Conservation (phyloP, 78 protist genomes). For the Dictyostelium citrinum region DNA sequence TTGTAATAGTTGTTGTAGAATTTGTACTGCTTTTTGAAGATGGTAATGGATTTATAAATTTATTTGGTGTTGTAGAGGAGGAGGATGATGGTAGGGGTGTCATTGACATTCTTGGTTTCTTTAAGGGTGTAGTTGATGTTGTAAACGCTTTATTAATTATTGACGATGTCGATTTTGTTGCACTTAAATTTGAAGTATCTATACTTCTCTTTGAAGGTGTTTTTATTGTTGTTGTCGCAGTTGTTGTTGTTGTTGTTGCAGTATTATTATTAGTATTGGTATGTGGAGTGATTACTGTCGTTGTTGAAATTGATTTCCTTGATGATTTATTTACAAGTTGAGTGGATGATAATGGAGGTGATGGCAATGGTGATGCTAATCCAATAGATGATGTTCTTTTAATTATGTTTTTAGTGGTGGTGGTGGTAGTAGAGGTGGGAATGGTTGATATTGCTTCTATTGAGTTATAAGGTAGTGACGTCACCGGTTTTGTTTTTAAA, state of each 20-base stretch:
- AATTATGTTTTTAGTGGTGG: not conserved
- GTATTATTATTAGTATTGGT: not conserved
- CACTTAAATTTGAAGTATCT: not conserved
- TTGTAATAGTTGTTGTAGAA: not conserved
- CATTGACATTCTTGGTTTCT: not conserved
- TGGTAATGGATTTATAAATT: not conserved
- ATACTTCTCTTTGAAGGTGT: not conserved
- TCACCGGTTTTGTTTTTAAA: not conserved
- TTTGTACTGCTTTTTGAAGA: not conserved
- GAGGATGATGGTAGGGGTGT: not conserved
- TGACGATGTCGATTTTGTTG: not conserved
- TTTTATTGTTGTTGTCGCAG: not conserved
- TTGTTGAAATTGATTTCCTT: not conserved
- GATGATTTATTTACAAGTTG: not conserved
- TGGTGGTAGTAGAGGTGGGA: too few relatives aligned
- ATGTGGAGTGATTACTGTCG: not conserved
- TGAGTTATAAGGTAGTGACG: not conserved
- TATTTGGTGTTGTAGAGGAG: not conserved
- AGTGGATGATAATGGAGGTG: not conserved
- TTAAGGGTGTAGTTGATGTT: slow-evolving; percentile 10
- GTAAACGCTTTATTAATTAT: not conserved
- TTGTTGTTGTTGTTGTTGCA: not conserved
- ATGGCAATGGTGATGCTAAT: not conserved
- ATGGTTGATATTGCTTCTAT: not conserved
- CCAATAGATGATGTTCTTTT: not conserved